A percentile compares a stretch with the other conserved stretches of the same genome.
Conservation (phyloP, 371 early-diverging fungal species). For the Lichtheimia ramosa region DNA sequence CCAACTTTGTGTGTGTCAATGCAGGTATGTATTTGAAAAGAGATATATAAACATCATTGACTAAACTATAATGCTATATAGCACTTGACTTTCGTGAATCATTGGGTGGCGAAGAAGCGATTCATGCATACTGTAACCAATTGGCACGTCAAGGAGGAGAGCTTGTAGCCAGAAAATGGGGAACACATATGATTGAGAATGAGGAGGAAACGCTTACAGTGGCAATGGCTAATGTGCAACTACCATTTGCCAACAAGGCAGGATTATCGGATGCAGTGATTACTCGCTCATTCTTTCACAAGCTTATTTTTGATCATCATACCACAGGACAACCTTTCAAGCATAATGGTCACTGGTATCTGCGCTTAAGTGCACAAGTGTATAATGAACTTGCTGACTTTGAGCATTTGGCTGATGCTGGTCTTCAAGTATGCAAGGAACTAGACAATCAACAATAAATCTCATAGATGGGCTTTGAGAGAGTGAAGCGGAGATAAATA, state of each 20-base stretch:
- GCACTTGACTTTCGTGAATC: conserved; percentile 56
- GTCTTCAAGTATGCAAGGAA: conserved; percentile 37
- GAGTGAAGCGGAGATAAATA: no score
- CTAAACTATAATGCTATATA: not conserved
- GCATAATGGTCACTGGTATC: conserved; percentile 49
- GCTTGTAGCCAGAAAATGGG: conserved; percentile 51
- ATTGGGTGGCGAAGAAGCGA: conserved; percentile 56
- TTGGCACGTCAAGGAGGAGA: conserved; percentile 60
- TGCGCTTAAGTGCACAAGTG: conserved; percentile 62
- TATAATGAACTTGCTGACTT: conserved; percentile 59
- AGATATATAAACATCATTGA: no score
- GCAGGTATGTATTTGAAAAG: conserved; percentile 19
- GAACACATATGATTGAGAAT: conserved; percentile 58
- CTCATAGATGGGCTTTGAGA: no score
- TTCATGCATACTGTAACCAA: conserved; percentile 54
- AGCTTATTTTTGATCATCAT: conserved; percentile 43
- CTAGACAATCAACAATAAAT: conserved; percentile 18
- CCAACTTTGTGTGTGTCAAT: conserved; percentile 45
- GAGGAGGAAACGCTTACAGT: conserved; percentile 39
- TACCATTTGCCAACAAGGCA: conserved; percentile 41
- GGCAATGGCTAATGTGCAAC: conserved; percentile 60
- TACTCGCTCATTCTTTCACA: conserved; percentile 29
- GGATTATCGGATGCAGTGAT: conserved; percentile 8
- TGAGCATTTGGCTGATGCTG: conserved; percentile 41
- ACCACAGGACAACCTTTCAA: conserved; percentile 42